phyloP scores from a whole-genome alignment of 83 land plant genomes.

The Isoetes engelmannii region DNA sequence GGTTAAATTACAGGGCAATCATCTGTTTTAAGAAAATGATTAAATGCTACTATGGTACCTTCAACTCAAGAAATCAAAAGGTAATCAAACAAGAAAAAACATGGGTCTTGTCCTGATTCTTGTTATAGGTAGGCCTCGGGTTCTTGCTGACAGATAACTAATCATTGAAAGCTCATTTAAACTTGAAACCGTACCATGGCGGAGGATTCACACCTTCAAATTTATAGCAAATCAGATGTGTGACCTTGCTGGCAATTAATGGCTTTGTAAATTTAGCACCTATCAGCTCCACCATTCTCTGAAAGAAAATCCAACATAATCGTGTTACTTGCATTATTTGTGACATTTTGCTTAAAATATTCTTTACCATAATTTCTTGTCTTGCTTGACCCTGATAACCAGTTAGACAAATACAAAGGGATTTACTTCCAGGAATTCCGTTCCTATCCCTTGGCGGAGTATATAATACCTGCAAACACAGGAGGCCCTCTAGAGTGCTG shows the following conservation, averaged over 20 bases:
- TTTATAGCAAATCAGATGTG: slow-evolving; percentile 89
- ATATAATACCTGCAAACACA: slow-evolving; percentile 50
- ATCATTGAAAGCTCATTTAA: no score
- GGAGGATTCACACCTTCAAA: slow-evolving; percentile 53
- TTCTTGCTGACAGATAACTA: no score
- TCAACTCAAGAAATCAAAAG: no score
- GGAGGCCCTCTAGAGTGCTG: neutral
- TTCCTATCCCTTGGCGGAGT: slow-evolving; percentile 50
- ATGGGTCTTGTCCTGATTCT: no score
- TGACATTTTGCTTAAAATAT: neutral
- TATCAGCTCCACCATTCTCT: slow-evolving; percentile 83
- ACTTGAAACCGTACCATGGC: no score
- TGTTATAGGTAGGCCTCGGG: no score
- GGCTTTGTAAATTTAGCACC: slow-evolving; percentile 84
- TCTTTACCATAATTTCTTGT: slow-evolving; percentile 60
- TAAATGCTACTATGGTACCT: no score
- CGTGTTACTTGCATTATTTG: neutral
- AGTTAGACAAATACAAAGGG: slow-evolving; percentile 52
- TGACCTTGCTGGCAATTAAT: slow-evolving; percentile 62
- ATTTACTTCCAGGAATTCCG: slow-evolving; percentile 63
- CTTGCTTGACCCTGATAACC: slow-evolving; percentile 69
- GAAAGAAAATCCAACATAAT: slow-evolving; percentile 6
- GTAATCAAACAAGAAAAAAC: no score
- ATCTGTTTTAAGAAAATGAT: no score
- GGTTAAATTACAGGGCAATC: no score